These are phyloP conservation scores for Vitis hybrid DNA, from an alignment of 177 flowering plant genomes.

Conservation along the genomic window DNA sequence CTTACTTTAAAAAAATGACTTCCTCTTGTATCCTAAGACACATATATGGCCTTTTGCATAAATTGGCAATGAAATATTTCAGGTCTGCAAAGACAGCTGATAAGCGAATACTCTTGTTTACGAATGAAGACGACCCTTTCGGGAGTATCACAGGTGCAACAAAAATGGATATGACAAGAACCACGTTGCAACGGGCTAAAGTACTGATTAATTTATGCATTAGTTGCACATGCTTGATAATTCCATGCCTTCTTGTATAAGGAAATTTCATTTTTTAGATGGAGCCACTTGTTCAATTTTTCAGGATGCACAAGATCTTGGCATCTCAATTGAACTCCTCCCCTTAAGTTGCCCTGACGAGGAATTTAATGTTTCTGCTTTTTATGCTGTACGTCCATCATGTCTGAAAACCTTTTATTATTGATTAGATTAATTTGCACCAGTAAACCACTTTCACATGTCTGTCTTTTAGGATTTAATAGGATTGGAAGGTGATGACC, in stretches of 20 bases:
- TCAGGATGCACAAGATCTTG: constrained; percentile 96
- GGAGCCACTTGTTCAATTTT: constrained; percentile 3
- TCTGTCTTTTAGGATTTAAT: constrained; percentile 61
- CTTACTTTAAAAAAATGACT: too few species aligned
- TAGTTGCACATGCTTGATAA: background rate
- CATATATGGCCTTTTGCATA: constrained; percentile 7
- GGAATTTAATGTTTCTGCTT: constrained; percentile 61
- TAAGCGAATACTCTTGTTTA: constrained; percentile 77
- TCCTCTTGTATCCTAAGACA: background rate
- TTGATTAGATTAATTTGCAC: constrained; percentile 3
- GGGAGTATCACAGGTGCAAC: constrained; percentile 68
- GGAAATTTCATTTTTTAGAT: background rate
- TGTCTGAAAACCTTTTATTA: constrained; percentile 1
- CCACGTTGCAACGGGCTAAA: constrained; percentile 89
- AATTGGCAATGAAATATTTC: constrained; percentile 19
- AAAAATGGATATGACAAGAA: constrained; percentile 82
- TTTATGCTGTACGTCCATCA: constrained; percentile 68
- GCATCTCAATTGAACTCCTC: constrained; percentile 88
- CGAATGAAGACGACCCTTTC: constrained; percentile 98
- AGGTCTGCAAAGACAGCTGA: constrained; percentile 83
- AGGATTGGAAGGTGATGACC: constrained; percentile 65
- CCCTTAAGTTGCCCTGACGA: constrained; percentile 68
- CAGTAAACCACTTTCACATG: background rate
- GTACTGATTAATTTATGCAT: constrained; percentile 33
- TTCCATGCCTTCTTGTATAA: background rate